Conservation (phyloP, 2,329 filamentous ascomycete genomes). For the Pseudocercospora ulei region DNA sequence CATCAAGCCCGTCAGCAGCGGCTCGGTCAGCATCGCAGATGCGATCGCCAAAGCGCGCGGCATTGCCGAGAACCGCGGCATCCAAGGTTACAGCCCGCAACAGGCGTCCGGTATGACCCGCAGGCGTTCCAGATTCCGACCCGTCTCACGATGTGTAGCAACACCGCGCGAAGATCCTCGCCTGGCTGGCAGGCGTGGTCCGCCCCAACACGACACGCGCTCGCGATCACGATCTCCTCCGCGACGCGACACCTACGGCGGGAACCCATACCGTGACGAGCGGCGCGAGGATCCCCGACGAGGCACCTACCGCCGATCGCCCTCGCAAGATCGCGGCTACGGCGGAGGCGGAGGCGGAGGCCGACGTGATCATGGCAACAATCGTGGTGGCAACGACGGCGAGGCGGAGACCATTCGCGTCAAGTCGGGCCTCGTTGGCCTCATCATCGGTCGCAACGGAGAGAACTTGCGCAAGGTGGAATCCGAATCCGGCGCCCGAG, state of each 20-base stretch:
- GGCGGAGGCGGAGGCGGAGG: slow-evolving; percentile 22
- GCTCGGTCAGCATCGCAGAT: slow-evolving; percentile 73
- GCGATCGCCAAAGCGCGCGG: slow-evolving; percentile 76
- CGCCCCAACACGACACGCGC: slow-evolving; percentile 38
- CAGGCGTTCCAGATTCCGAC: neutral
- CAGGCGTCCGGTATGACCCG: slow-evolving; percentile 11
- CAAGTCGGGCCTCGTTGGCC: slow-evolving; percentile 73
- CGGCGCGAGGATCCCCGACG: slow-evolving; percentile 58
- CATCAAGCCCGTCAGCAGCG: slow-evolving; percentile 68
- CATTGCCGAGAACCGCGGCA: slow-evolving; percentile 68
- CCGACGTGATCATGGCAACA: slow-evolving; percentile 22
- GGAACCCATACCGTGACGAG: slow-evolving; percentile 74
- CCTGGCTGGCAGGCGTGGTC: slow-evolving; percentile 43
- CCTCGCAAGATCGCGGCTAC: slow-evolving; percentile 48
- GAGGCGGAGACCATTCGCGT: slow-evolving; percentile 79
- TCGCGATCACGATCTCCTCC: slow-evolving; percentile 63
- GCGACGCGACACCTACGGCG: slow-evolving; percentile 54
- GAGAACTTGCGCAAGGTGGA: slow-evolving; percentile 83
- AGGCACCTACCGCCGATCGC: slow-evolving; percentile 56
- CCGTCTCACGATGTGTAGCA: slow-evolving; percentile 5
- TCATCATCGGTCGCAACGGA: slow-evolving; percentile 83
- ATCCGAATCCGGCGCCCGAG: slow-evolving; percentile 67
- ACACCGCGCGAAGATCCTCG: slow-evolving; percentile 39
- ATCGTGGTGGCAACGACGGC: slow-evolving; percentile 51
- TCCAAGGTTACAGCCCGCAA: slow-evolving; percentile 44